Conservation (phyloP, 352 stramenopile genomes). For the Globisporangium radiosum region DNA sequence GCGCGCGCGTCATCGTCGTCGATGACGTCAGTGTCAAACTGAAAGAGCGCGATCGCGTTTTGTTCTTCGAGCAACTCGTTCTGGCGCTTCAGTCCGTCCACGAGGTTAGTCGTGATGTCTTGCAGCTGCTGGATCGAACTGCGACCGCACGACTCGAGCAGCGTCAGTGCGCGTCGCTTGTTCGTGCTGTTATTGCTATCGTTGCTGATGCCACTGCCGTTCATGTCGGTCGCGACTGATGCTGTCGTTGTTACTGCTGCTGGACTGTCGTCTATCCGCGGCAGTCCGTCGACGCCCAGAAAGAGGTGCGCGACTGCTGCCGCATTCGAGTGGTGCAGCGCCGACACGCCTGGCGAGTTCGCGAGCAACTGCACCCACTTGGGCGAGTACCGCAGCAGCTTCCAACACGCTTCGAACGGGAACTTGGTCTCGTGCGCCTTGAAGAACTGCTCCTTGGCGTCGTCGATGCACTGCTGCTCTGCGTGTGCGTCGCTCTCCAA, state of each 20-base stretch:
- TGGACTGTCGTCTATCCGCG: constrained; percentile 7
- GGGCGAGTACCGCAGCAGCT: constrained; percentile 48
- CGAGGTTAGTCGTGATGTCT: constrained; percentile 25
- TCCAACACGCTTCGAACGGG: constrained; percentile 63
- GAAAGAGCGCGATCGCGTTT: constrained; percentile 64
- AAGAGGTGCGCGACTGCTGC: constrained; percentile 2
- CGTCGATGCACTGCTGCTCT: constrained; percentile 50
- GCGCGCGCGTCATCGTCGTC: constrained; percentile 42
- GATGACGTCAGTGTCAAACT: constrained; percentile 38
- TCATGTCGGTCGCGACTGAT: neutral
- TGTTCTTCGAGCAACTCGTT: constrained; percentile 71
- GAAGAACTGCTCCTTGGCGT: constrained; percentile 42
- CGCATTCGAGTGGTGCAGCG: constrained; percentile 6
- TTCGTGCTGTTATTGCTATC: neutral
- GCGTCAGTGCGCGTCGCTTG: constrained; percentile 1
- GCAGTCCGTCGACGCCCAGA: constrained; percentile 7
- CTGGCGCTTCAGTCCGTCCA: constrained; percentile 47
- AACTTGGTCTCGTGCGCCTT: constrained; percentile 56
- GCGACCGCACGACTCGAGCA: constrained; percentile 9
- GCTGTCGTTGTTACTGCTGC: neutral
- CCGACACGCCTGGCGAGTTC: constrained; percentile 24
- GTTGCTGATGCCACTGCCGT: neutral
- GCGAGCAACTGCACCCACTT: constrained; percentile 62
- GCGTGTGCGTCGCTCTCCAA: constrained; percentile 13
- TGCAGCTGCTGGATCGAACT: constrained; percentile 19